phyloP scores from a whole-genome alignment of 176 grass and related monocot genomes.

The Bothriochloa decipiens region DNA sequence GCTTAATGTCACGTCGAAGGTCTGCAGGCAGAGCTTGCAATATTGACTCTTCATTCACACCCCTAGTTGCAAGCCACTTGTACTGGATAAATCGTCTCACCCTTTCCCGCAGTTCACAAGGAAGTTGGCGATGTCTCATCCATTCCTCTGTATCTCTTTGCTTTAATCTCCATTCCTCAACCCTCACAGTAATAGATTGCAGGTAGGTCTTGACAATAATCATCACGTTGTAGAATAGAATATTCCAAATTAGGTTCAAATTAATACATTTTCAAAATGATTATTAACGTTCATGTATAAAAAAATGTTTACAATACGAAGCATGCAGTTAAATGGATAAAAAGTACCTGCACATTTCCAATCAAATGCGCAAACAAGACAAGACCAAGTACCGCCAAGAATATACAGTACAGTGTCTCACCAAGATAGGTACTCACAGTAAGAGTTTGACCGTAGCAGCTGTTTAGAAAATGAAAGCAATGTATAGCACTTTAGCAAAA shows the following conservation, averaged over 20 bases:
- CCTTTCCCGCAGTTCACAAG: slow-evolving; percentile 66
- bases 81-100: slow-evolving; percentile 88
- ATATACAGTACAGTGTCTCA: slow-evolving; percentile 91
- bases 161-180: slow-evolving; percentile 98
- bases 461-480: slow-evolving; percentile 43
- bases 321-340: slow-evolving; percentile 11
- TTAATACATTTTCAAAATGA: slow-evolving; percentile 5
- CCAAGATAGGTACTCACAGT: slow-evolving; percentile 88
- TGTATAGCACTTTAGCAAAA: slow-evolving; percentile 21
- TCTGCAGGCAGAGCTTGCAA: slow-evolving; percentile 76
- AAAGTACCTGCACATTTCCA: slow-evolving; percentile 95
- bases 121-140: slow-evolving; percentile 97
- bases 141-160: slow-evolving; percentile 96
- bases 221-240: background rate
- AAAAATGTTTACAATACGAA: slow-evolving; percentile 12
- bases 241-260: background rate
- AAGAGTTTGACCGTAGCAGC: slow-evolving; percentile 94
- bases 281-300: slow-evolving; percentile 1
- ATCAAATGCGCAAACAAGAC: slow-evolving; percentile 98
- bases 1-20: slow-evolving; percentile 91
- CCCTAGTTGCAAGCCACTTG: slow-evolving; percentile 96
- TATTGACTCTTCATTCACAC: slow-evolving; percentile 92
- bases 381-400: slow-evolving; percentile 85
- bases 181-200: slow-evolving; percentile 87
- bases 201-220: slow-evolving; percentile 73